phyloP scores from a whole-genome alignment of 768 basidiomycete species.

The Harrya chromipes region DNA sequence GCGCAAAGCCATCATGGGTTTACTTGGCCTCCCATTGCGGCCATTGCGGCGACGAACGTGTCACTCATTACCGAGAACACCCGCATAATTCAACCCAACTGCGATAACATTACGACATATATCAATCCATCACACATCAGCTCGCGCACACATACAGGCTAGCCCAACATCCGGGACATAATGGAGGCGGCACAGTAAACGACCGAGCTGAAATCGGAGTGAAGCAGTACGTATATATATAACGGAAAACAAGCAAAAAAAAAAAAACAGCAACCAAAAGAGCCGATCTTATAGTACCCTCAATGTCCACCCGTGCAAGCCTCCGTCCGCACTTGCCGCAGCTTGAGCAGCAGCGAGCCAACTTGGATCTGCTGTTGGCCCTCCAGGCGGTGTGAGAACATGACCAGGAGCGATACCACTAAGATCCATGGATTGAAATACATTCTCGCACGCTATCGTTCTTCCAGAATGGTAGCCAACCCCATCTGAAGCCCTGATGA shows the following conservation, averaged over 20 bases:
- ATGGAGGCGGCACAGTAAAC: constrained; percentile 3
- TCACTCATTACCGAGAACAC: constrained; percentile 10
- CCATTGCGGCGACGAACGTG: constrained; percentile 27
- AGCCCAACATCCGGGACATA: constrained; percentile 14
- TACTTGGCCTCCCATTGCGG: background rate
- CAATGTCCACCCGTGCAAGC: constrained; percentile 75
- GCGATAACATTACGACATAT: constrained; percentile 26
- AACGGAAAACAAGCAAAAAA: constrained; percentile 25
- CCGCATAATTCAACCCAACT: constrained; percentile 8
- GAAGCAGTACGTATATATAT: constrained; percentile 26
- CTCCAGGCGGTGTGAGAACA: constrained; percentile 43
- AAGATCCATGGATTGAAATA: constrained; percentile 69
- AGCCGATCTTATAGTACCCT: constrained; percentile 60
- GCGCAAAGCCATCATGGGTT: background rate
- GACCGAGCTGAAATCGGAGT: constrained; percentile 7
- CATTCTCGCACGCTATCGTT: constrained; percentile 78
- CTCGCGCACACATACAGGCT: constrained; percentile 10
- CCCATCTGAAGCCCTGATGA: constrained; percentile 80
- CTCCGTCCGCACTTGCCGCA: constrained; percentile 61
- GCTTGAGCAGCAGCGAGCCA: constrained; percentile 78
- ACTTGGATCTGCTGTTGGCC: constrained; percentile 49
- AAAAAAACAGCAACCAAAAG: constrained; percentile 25
- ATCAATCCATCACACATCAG: constrained; percentile 14
- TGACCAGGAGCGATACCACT: constrained; percentile 44
- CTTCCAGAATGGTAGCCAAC: constrained; percentile 87